phyloP scores from a whole-genome alignment of 2,329 filamentous ascomycete species.

The Clonostachys rhizophaga region DNA sequence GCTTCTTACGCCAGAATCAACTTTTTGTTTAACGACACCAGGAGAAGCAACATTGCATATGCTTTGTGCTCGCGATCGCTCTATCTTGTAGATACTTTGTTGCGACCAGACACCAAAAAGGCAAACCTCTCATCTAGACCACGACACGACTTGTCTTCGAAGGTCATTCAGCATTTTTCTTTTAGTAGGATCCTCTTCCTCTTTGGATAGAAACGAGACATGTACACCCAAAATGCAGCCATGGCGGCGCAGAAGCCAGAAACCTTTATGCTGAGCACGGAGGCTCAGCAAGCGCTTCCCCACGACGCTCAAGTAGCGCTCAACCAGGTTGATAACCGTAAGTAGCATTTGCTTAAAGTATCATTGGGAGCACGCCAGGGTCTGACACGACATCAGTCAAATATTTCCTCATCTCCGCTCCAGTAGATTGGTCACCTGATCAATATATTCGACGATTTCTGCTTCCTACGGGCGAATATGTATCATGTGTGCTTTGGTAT shows the following conservation, averaged over 20 bases:
- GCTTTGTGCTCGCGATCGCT: too few relatives aligned
- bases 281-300: conserved; percentile 93
- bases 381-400: conserved; percentile 61
- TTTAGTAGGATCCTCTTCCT: too few relatives aligned
- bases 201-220: conserved; percentile 22
- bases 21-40: too few relatives aligned
- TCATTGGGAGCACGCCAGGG: not conserved
- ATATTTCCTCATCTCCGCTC: conserved; percentile 98
- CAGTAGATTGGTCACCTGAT: conserved; percentile 94
- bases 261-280: conserved; percentile 96
- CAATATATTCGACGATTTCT: conserved; percentile 96
- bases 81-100: too few relatives aligned
- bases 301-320: conserved; percentile 95
- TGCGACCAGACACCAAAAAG: too few relatives aligned
- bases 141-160: too few relatives aligned
- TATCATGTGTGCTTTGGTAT: conserved; percentile 91
- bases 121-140: too few relatives aligned
- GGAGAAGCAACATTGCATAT: too few relatives aligned
- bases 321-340: conserved; percentile 97
- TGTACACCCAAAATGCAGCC: conserved; percentile 79
- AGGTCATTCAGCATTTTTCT: too few relatives aligned
- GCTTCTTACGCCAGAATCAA: too few relatives aligned
- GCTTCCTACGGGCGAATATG: conserved; percentile 95
- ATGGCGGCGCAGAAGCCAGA: conserved; percentile 97
- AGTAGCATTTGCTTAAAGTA: conserved; percentile 25